Conservation (phyloP, 805 yeast species). For the Kluyveromyces nonfermentans region DNA sequence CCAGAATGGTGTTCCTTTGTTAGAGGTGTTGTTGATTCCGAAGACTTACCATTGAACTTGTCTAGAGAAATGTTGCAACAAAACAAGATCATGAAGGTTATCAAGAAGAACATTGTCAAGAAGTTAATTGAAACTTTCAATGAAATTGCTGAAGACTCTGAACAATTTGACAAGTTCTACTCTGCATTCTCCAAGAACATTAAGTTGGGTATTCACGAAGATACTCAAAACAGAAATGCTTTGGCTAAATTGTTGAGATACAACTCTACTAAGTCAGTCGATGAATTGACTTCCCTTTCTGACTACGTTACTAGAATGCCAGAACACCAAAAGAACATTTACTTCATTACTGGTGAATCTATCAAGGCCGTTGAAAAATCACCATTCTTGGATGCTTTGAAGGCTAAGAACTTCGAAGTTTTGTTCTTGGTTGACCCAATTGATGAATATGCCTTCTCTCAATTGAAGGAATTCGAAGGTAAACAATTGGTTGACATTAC, state of each 20-base stretch:
- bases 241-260: slow-evolving; percentile 94
- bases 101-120: slow-evolving; percentile 98
- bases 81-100: slow-evolving; percentile 98
- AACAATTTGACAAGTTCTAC: slow-evolving; percentile 98
- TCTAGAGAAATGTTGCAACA: slow-evolving; percentile 99
- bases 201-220: slow-evolving; percentile 98
- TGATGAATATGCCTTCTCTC: slow-evolving; percentile 99
- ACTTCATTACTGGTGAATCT: slow-evolving; percentile 98
- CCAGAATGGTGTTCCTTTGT: slow-evolving; percentile 98
- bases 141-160: slow-evolving; percentile 98
- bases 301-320: slow-evolving; percentile 99
- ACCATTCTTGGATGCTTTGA: slow-evolving; percentile 97
- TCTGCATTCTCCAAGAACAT: slow-evolving; percentile 95
- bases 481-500: slow-evolving; percentile 98
- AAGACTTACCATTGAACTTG: slow-evolving; percentile 98
- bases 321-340: slow-evolving; percentile 98
- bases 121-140: slow-evolving; percentile 96
- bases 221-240: slow-evolving; percentile 92
- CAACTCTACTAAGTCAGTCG: slow-evolving; percentile 92
- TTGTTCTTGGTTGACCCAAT: slow-evolving; percentile 97
- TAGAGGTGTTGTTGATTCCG: slow-evolving; percentile 99
- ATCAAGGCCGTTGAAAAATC: slow-evolving; percentile 96
- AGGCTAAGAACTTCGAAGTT: slow-evolving; percentile 97
- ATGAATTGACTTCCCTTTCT: slow-evolving; percentile 87
- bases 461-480: slow-evolving; percentile 98